phyloP scores from a whole-genome alignment of 306 rosid genomes.

The Dryas drummondii region DNA sequence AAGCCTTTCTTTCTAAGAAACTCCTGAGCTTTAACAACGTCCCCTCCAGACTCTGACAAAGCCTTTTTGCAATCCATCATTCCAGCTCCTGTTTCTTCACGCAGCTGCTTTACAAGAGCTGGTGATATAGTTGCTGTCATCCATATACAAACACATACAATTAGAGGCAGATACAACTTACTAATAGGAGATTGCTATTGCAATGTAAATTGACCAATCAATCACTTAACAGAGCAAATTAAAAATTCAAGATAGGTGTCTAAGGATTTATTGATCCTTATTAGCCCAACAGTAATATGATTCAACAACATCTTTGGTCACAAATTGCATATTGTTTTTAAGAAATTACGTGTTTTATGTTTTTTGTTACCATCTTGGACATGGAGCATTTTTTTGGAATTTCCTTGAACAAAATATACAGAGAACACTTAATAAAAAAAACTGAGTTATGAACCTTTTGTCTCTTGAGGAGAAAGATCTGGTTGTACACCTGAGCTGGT shows the following conservation, averaged over 20 bases:
- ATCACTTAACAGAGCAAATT: background rate
- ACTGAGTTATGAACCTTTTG: conserved; percentile 42
- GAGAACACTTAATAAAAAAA: conserved; percentile 1
- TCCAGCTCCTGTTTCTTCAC: conserved; percentile 98
- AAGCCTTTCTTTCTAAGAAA: conserved; percentile 90
- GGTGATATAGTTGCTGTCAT: conserved; percentile 79
- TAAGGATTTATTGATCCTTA: background rate
- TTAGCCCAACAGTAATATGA: background rate
- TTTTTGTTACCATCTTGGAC: conserved; percentile 5
- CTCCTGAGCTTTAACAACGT: conserved; percentile 78
- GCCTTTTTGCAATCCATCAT: conserved; percentile 99
- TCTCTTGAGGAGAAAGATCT: conserved; percentile 34
- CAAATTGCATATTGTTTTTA: background rate
- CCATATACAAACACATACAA: conserved; percentile 20
- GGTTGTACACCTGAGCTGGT: conserved; percentile 44
- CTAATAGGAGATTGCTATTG: background rate
- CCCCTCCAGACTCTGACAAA: conserved; percentile 75
- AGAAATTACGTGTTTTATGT: conserved; percentile 6
- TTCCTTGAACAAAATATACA: background rate
- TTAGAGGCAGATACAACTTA: conserved; percentile 17
- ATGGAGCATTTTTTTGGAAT: background rate
- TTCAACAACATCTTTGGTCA: background rate
- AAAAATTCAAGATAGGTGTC: background rate
- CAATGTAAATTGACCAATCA: background rate
- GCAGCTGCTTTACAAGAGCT: conserved; percentile 87